Percentiles rank a stretch among this genome's conserved stretches.
phyloP scores from a whole-genome alignment of 768 basidiomycete species.

The Suillus weaverae region DNA sequence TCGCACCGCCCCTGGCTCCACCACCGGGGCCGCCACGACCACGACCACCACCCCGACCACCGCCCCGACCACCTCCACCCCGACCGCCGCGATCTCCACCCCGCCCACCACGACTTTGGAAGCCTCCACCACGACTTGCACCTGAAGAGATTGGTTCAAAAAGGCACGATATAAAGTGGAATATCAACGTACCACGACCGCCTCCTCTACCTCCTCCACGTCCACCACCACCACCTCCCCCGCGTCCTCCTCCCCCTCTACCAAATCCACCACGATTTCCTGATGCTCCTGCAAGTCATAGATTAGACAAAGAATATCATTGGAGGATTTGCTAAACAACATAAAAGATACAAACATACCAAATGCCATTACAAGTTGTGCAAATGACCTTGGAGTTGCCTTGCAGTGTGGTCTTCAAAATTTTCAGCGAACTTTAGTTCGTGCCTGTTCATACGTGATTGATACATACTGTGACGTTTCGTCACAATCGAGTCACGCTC shows the following conservation, averaged over 20 bases:
- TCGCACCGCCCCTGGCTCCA: slow-evolving; percentile 79
- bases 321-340: background rate
- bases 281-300: slow-evolving; percentile 45
- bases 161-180: slow-evolving; percentile 10
- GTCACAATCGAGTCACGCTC: background rate
- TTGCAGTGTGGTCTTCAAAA: background rate
- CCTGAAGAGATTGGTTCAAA: slow-evolving; percentile 15
- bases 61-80: slow-evolving; percentile 39
- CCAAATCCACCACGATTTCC: slow-evolving; percentile 79
- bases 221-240: slow-evolving; percentile 41
- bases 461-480: background rate
- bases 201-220: slow-evolving; percentile 42
- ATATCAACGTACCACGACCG: slow-evolving; percentile 34
- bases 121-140: slow-evolving; percentile 35
- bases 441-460: background rate
- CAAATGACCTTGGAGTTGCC: background rate
- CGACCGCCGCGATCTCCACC: slow-evolving; percentile 35
- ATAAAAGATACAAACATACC: slow-evolving; percentile 21
- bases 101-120: slow-evolving; percentile 33
- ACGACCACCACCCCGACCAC: slow-evolving; percentile 41
- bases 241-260: slow-evolving; percentile 39
- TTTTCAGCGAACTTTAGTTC: background rate
- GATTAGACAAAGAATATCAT: background rate
- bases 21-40: slow-evolving; percentile 66
- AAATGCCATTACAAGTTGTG: slow-evolving; percentile 32